Percentiles rank a stretch among this genome's conserved stretches.
These are phyloP conservation scores for Microsporum ferrugineum DNA, from an alignment of 2,329 filamentous ascomycete genomes.

Conservation along the genomic window DNA sequence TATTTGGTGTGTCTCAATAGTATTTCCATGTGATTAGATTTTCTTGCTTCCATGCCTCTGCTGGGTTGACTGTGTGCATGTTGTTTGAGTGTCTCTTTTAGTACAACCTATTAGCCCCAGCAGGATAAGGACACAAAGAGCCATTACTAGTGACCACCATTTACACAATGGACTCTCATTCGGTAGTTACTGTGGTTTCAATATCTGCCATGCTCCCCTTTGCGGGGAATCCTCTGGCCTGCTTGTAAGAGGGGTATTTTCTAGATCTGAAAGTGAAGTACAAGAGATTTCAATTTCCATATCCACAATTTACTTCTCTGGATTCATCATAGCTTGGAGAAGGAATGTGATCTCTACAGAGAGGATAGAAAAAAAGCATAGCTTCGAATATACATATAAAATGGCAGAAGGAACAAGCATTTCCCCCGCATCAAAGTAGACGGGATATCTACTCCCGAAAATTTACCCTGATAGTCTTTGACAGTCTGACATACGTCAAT, in stretches of 20 bases:
- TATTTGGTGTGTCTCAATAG: neutral
- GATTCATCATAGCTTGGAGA: neutral
- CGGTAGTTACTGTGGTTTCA: neutral
- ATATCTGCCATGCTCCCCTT: neutral
- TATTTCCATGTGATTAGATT: neutral
- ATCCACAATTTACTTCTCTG: neutral
- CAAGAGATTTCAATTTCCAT: neutral
- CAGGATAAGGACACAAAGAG: neutral
- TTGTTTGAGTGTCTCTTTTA: neutral
- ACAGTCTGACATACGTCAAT: neutral
- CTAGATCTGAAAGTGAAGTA: neutral
- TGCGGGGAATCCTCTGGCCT: neutral
- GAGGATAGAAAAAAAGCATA: neutral
- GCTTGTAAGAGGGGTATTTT: neutral
- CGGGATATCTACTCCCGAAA: neutral
- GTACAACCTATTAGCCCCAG: neutral
- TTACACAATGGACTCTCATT: neutral
- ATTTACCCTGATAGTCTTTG: neutral
- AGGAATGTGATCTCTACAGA: neutral
- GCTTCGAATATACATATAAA: neutral
- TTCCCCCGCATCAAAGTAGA: neutral
- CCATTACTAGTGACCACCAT: neutral
- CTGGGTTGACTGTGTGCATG: neutral
- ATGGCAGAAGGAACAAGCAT: neutral
- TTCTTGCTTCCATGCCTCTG: slow-evolving; percentile 2